A percentile compares a stretch with the other conserved stretches of the same genome.
Conservation (phyloP, 2,329 filamentous ascomycete species). For the Leptographium lundbergii region DNA sequence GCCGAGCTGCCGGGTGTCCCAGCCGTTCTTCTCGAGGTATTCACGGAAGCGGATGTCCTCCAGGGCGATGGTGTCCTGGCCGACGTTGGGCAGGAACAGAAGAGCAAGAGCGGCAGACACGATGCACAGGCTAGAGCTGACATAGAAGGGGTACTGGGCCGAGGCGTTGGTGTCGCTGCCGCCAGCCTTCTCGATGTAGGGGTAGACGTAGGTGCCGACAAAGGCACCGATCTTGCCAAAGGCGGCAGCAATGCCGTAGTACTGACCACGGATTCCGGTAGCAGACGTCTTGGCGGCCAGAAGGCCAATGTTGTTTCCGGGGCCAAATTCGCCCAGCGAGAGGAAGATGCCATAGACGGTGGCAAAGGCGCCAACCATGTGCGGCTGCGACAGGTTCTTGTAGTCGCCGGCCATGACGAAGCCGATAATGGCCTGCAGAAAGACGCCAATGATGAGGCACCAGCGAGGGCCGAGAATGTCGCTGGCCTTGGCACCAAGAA, state of each 20-base stretch:
- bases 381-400: constrained; percentile 48
- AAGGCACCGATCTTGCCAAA: constrained; percentile 72
- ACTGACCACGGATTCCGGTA: constrained; percentile 72
- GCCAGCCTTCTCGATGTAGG: constrained; percentile 53
- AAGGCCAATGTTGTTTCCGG: constrained; percentile 84
- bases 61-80: constrained; percentile 69
- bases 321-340: constrained; percentile 66
- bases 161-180: constrained; percentile 37
- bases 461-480: constrained; percentile 71
- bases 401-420: constrained; percentile 85
- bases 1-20: constrained; percentile 51
- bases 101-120: constrained; percentile 54
- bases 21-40: constrained; percentile 63
- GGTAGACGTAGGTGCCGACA: constrained; percentile 73
- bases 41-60: constrained; percentile 67
- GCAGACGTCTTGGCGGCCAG: constrained; percentile 79
- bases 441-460: constrained; percentile 58
- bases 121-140: constrained; percentile 67
- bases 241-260: constrained; percentile 60
- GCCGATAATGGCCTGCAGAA: constrained; percentile 62
- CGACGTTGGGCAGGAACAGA: constrained; percentile 62
- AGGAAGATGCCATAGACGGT: constrained; percentile 72
- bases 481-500: constrained; percentile 62
- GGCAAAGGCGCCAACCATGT: constrained; percentile 62
- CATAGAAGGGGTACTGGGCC: constrained; percentile 82